phyloP scores from a whole-genome alignment of 495 filamentous ascomycete species.

The Aspergillus haitiensis region DNA sequence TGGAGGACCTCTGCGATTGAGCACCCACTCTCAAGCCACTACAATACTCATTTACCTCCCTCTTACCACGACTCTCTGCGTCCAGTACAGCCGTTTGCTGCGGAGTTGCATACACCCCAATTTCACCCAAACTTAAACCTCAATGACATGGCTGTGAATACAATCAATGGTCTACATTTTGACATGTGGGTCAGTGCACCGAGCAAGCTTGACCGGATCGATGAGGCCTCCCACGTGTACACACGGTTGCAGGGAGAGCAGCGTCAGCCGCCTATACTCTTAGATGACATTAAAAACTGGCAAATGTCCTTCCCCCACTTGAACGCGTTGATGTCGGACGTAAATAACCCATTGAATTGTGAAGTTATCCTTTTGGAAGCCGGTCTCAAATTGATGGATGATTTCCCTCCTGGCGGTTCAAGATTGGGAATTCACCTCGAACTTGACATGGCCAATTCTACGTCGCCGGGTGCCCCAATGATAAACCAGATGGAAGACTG shows the following conservation, averaged over 20 bases:
- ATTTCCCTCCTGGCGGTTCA: conserved; percentile 45
- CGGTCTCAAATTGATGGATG: conserved; percentile 47
- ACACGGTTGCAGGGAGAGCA: conserved; percentile 50
- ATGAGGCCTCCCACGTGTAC: conserved; percentile 49
- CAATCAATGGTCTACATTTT: conserved; percentile 48
- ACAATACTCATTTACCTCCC: conserved; percentile 30
- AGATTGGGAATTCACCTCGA: conserved; percentile 47
- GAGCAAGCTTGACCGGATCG: conserved; percentile 42
- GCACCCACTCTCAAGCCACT: conserved; percentile 38
- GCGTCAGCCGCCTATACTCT: conserved; percentile 39
- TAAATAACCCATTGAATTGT: conserved; percentile 38
- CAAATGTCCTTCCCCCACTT: conserved; percentile 48
- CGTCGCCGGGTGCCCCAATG: conserved; percentile 38
- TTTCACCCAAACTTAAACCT: conserved; percentile 40
- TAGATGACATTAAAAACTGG: conserved; percentile 50
- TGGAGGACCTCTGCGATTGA: conserved; percentile 43
- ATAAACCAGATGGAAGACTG: conserved; percentile 48
- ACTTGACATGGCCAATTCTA: conserved; percentile 43
- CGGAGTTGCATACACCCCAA: conserved; percentile 41
- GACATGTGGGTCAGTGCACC: conserved; percentile 53
- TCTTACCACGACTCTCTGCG: conserved; percentile 39
- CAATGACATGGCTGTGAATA: conserved; percentile 34
- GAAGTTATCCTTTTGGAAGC: conserved; percentile 54
- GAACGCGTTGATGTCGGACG: conserved; percentile 37
- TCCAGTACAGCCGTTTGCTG: conserved; percentile 36